Base-by-base conservation (phyloP, 1,284 basidiomycete species). In the Testicularia cyperi region DNA sequence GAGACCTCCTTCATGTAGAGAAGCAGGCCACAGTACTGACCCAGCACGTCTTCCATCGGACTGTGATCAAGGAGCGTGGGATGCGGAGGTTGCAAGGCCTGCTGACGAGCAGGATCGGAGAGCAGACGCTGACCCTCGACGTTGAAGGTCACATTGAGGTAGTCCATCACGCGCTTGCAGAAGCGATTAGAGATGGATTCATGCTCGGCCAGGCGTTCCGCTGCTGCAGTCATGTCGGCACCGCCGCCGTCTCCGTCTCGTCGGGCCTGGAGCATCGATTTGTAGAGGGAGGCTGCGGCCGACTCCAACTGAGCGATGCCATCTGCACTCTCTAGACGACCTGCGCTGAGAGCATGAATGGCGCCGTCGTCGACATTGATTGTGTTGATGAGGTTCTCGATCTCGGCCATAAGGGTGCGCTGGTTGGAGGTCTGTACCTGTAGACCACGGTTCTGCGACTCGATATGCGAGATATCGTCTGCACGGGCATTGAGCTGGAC, bases 341-440 rank as follows among this genome's bases (percentile, higher is more conserved):
- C 90, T 77, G 94, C 88, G 0, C 86, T 87, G 2, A 98, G 83
- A 0, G 83, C 84, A 13, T 86, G 75, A 35, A 97, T 80, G 7
- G 87, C 85, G 23, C 86, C 83, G 46, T 84, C 81, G 60, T 90
- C 85, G 12, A 98, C 92, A 77, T 96, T 88, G 19, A 94, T 90
- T 8, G 91, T 98, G 84, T 90, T 85, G 88, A 92, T 70, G 22
- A 61, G 33, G 12, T 60, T 63, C 34, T 74, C 67, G 38, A 76
- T 68, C 46, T 76, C 74, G 24, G 44, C 43, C 35, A 65, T 56
- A 20, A 76, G 52, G 21, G 63, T 48, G 91, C 87, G 84, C 77
- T 97, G 94, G 70, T 98, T 99, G 71, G 94, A 91, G 9, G 87
- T 97, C 72, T 98, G 94, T 2, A 98, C 92, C 78, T 99, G 95